Evolutionary conservation across 2,329 filamentous ascomycete species (phyloP), one percentile per base, ranked within the genome.

Genomic region (Canariomyces notabilis): DNA sequence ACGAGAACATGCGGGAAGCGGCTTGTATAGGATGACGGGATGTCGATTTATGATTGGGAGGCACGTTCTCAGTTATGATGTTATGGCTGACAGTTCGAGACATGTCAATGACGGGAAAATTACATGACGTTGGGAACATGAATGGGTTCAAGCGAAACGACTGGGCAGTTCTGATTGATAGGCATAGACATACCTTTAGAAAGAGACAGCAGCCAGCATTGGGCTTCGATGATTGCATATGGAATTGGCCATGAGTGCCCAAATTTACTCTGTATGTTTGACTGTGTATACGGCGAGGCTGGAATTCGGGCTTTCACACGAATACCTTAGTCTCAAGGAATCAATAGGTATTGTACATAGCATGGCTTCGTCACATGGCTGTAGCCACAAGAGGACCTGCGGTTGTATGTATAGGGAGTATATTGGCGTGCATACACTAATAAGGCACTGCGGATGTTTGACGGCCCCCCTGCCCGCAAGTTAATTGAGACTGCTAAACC

Each of bases 111-210:
- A n/a, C 22, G 7, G 12, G 34, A 14, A 8, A 34, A 9, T 41
- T 37, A 37, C 22, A 39, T 23, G 38, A 41, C 38, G 14, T 33
- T 29, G 39, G 22, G 26, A 29, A 35, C 19, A 35, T 23, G 33
- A 18, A 43, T 37, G 41, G 29, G 5, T 19, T 34, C 36, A 20
- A 21, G 41, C 33, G 33, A 37, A 8, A 44, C 12, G 42, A 37
- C 34, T 37, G 6, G 34, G 35, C 42, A 38, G 23, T 23, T 37
- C 31, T 36, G 43, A 39, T 36, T 32, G 37, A 36, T n/a, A n/a
- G 15, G 2, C 6, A 15, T 6, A 32, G 8, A 37, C 32, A n/a
- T n/a, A n/a, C n/a, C n/a, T n/a, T 29, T 26, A 15, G 19, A 39
- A 29, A 45, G 42, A 45, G n/a, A 36, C 35, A 38, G 39, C 21